phyloP scores from a whole-genome alignment of 768 basidiomycete genomes.

The Phlegmacium glaucopus region DNA sequence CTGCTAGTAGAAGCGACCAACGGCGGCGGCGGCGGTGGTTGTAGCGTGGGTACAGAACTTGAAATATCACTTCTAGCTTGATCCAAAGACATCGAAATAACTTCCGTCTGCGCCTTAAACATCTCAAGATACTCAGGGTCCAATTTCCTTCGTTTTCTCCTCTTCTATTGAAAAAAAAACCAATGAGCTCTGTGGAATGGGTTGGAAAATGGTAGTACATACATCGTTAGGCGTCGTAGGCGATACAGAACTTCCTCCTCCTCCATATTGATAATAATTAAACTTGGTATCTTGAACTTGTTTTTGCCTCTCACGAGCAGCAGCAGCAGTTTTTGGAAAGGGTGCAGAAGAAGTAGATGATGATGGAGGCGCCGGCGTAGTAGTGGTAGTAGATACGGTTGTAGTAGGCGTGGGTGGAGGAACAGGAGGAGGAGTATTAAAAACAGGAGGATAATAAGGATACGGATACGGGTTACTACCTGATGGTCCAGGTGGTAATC shows the following conservation, averaged over 20 bases:
- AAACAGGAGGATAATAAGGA: slow-evolving; percentile 2
- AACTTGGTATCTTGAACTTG: slow-evolving; percentile 2
- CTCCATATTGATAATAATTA: slow-evolving; percentile 12
- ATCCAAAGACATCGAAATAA: neutral
- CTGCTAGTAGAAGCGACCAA: too few relatives aligned
- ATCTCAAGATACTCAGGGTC: slow-evolving; percentile 18
- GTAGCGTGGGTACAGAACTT: neutral
- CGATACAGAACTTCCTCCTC: slow-evolving; percentile 2
- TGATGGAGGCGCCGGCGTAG: neutral
- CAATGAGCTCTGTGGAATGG: neutral
- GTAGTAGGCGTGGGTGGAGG: too few relatives aligned
- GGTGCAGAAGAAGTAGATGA: too few relatives aligned
- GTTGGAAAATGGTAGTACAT: too few relatives aligned
- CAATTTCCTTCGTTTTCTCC: slow-evolving; percentile 16
- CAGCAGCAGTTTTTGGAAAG: neutral
- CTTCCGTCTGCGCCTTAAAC: slow-evolving; percentile 4
- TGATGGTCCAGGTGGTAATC: neutral
- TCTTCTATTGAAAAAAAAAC: neutral
- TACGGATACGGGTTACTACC: neutral
- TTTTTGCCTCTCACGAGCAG: neutral
- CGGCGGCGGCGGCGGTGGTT: too few relatives aligned
- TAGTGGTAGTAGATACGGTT: neutral
- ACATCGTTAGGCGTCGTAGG: neutral
- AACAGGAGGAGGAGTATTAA: neutral
- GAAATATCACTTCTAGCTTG: neutral